Evolutionary conservation across 495 filamentous ascomycete species (phyloP).

Genomic region (Astrothelium subdiscretum): DNA sequence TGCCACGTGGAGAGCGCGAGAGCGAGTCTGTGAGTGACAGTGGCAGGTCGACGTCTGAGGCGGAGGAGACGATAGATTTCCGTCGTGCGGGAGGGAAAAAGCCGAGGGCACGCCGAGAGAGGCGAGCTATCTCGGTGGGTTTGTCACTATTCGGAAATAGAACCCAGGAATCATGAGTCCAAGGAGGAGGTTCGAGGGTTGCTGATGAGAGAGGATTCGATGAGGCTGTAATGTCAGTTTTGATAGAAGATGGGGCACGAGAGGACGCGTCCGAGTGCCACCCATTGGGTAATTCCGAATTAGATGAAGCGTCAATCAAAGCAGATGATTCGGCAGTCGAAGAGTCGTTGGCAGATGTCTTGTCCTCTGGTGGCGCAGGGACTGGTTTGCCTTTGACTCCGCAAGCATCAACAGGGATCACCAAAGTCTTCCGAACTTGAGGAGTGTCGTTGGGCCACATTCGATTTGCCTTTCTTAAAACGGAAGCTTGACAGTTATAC

Average conservation of each 20-base stretch:
- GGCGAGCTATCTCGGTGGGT: constrained; percentile 75
- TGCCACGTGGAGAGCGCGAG: constrained; percentile 13
- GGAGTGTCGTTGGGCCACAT: constrained; percentile 89
- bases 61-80: constrained; percentile 53
- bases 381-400: constrained; percentile 60
- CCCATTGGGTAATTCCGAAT: constrained; percentile 16
- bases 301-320: constrained; percentile 2
- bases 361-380: constrained; percentile 10
- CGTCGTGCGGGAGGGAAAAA: constrained; percentile 86
- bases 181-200: constrained; percentile 36
- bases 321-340: constrained; percentile 1
- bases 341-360: constrained; percentile 7
- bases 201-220: constrained; percentile 14
- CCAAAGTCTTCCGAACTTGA: constrained; percentile 65
- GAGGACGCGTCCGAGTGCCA: constrained; percentile 19
- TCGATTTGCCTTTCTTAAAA: constrained; percentile 77
- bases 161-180: constrained; percentile 84
- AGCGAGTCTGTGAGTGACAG: not conserved
- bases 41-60: constrained; percentile 31
- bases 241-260: constrained; percentile 26
- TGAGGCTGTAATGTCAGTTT: constrained; percentile 10
- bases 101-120: constrained; percentile 68
- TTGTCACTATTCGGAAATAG: constrained; percentile 54
- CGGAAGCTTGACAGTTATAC: constrained; percentile 69
- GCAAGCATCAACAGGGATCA: constrained; percentile 85